phyloP scores from a whole-genome alignment of 768 basidiomycete genomes.

The Hysterangium stoloniferum region DNA sequence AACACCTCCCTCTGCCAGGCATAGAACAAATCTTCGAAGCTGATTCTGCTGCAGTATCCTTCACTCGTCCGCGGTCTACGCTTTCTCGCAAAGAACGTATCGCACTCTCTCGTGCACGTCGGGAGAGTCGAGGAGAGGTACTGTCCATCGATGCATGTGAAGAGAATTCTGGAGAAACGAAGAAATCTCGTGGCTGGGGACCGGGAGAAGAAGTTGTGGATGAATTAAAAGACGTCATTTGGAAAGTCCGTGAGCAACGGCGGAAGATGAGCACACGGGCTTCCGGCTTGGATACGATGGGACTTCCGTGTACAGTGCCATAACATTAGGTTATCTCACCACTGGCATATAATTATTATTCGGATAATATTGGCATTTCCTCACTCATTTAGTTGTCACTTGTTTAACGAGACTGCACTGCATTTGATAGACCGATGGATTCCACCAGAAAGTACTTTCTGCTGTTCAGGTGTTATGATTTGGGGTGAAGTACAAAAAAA shows the following conservation, averaged over 20 bases:
- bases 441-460: background rate
- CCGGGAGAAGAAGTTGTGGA: slow-evolving; percentile 75
- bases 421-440: background rate
- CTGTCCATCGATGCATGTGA: background rate
- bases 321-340: background rate
- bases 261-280: slow-evolving; percentile 37
- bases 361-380: background rate
- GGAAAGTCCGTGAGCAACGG: slow-evolving; percentile 72
- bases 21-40: slow-evolving; percentile 82
- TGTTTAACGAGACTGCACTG: background rate
- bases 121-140: slow-evolving; percentile 39
- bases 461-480: too few relatives aligned
- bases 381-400: slow-evolving; percentile 2
- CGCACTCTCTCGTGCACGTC: slow-evolving; percentile 41
- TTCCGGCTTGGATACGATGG: background rate
- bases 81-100: slow-evolving; percentile 73
- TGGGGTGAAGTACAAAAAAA: slow-evolving; percentile 1
- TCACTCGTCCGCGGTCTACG: slow-evolving; percentile 53
- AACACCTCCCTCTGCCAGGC: slow-evolving; percentile 55
- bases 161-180: background rate
- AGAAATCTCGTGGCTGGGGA: slow-evolving; percentile 44
- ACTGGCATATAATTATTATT: background rate
- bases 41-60: slow-evolving; percentile 35
- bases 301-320: background rate
- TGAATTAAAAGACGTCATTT: slow-evolving; percentile 80